These are phyloP conservation scores for Yamadazyma phyllophila DNA, from an alignment of 805 yeast genomes.

Conservation along the genomic window DNA sequence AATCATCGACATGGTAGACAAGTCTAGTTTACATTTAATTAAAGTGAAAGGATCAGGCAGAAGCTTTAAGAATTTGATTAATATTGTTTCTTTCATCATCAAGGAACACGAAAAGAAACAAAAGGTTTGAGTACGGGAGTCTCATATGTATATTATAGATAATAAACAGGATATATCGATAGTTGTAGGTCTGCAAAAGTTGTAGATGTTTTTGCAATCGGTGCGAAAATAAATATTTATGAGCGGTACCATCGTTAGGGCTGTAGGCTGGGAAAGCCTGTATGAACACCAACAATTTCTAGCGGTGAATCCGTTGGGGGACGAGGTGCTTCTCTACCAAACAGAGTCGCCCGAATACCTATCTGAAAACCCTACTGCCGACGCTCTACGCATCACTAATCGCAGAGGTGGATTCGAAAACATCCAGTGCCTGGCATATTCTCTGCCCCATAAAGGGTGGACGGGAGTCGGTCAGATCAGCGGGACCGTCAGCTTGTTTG, in stretches of 20 bases:
- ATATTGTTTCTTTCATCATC: constrained; percentile 44
- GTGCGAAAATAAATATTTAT: constrained; percentile 21
- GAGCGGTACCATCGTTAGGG: constrained; percentile 62
- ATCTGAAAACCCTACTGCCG: constrained; percentile 18
- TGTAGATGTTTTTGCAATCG: background rate
- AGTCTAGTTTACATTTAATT: constrained; percentile 40
- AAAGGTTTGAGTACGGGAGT: background rate
- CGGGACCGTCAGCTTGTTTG: constrained; percentile 64
- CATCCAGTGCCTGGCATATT: constrained; percentile 66
- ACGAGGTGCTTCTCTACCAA: constrained; percentile 67
- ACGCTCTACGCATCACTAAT: constrained; percentile 12
- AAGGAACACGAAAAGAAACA: constrained; percentile 29
- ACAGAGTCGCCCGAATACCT: constrained; percentile 37
- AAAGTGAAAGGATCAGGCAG: constrained; percentile 46
- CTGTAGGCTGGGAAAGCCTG: constrained; percentile 58
- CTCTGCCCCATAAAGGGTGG: constrained; percentile 52
- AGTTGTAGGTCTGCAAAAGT: background rate
- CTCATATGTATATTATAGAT: constrained; percentile 2
- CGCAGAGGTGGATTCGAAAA: constrained; percentile 64
- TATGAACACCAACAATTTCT: constrained; percentile 52
- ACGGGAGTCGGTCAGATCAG: constrained; percentile 73
- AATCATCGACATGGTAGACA: constrained; percentile 35
- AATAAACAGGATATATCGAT: background rate
- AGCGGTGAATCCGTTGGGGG: constrained; percentile 75
- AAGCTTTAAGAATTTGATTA: constrained; percentile 43